Conservation (phyloP, 2,329 filamentous ascomycete genomes). For the Arthrobotrys conoides region DNA sequence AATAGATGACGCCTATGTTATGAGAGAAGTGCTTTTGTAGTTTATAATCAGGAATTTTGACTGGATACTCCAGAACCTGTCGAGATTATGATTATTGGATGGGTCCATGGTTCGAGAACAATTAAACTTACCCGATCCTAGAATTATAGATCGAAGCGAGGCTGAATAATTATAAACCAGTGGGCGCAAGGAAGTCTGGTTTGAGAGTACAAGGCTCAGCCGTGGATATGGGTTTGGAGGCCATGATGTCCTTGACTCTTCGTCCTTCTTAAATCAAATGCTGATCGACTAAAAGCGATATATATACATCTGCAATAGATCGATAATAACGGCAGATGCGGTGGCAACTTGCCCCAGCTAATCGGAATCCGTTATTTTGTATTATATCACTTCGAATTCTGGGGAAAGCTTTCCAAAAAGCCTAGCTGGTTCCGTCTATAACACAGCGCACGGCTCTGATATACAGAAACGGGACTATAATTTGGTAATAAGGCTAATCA, state of each 20-base stretch:
- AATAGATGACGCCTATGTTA: not conserved
- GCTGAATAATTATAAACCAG: not conserved
- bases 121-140: not conserved
- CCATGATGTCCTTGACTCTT: not conserved
- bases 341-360: slow-evolving; percentile 1
- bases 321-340: not conserved
- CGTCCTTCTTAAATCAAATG: not conserved
- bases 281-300: not conserved
- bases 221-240: not conserved
- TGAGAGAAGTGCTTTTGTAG: not conserved
- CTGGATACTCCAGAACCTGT: not conserved
- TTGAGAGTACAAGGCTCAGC: too few species aligned
- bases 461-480: not conserved
- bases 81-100: not conserved
- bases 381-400: not conserved
- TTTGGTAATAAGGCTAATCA: slow-evolving; percentile 6
- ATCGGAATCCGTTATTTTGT: not conserved
- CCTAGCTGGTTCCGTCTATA: slow-evolving; percentile 11
- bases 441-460: slow-evolving; percentile 10
- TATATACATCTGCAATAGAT: not conserved
- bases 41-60: not conserved
- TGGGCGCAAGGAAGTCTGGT: too few species aligned
- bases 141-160: not conserved
- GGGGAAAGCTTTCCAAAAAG: not conserved
- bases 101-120: not conserved